These are phyloP conservation scores for Eucalyptus pauciflora DNA, from an alignment of 345 rosid genomes.

Conservation along the genomic window DNA sequence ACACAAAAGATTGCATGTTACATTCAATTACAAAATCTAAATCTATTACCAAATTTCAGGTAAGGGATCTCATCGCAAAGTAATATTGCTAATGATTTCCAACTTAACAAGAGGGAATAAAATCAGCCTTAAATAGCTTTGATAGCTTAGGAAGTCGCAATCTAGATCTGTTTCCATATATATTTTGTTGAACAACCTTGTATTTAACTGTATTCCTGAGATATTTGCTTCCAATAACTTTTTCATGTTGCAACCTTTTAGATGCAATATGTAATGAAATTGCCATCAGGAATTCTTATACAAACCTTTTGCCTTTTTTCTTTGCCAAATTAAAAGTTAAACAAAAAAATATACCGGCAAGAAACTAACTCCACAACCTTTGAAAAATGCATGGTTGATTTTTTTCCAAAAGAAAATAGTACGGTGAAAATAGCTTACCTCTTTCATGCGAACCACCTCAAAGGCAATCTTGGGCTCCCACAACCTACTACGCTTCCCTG, in stretches of 20 bases:
- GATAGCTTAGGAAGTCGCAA: neutral
- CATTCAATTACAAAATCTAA: too few species aligned
- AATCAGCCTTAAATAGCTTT: neutral
- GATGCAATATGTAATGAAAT: neutral
- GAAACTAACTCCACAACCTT: neutral
- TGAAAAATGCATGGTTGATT: neutral
- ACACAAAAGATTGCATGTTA: too few species aligned
- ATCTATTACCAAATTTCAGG: neutral
- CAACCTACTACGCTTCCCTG: neutral
- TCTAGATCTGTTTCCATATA: neutral
- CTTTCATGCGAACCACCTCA: neutral
- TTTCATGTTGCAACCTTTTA: neutral
- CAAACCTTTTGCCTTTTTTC: neutral
- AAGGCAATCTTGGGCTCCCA: neutral
- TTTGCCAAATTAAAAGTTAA: neutral
- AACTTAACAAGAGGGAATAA: neutral
- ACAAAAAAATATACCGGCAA: neutral
- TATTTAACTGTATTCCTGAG: fast-evolving
- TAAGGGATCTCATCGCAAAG: neutral
- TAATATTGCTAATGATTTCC: neutral
- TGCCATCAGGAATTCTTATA: neutral
- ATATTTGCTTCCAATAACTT: neutral
- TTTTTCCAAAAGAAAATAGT: neutral
- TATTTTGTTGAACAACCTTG: neutral
- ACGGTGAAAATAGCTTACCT: neutral